Evolutionary conservation across 2,329 filamentous ascomycete species (phyloP), one percentile per base, ranked within the genome.

Genomic region (Stachybotrys chartarum): DNA sequence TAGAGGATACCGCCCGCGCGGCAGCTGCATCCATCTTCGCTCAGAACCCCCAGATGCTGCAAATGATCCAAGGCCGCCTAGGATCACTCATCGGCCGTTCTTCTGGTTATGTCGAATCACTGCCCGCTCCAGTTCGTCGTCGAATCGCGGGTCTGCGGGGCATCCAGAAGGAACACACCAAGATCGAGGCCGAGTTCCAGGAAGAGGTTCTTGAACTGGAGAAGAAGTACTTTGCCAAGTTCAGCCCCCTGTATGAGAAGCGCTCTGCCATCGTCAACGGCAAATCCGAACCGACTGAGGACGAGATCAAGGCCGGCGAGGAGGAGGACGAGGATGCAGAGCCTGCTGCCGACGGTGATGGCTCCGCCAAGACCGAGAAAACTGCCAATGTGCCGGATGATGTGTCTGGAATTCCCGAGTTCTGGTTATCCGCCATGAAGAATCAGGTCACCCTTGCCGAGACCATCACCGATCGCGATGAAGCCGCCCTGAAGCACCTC

Each of bases 371-470:
- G 66, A 64, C 72, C 51, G 81, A 84, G 67, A 75, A 81, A 67
- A 77, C 85, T 59, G 75, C 79, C 53, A 80, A 85, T 61, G 78
- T 83, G 63, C 71, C 75, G 55, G 77, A 81, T 64, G 62, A 73
- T 44, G 72, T 87, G 61, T 80, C 85, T 67, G 94, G 94, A 74
- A 97, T 99, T 60, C 94, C 94, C 60, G 94, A 99, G 77, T 99
- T 99, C 83, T 99, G 94, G 94, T 82, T 99, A 52, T 97, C 93
- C 59, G 93, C 95, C 65, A 97, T 99, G 93, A 99, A 99, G 84
- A 99, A 99, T 81, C 93, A 97, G 73, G 85, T 94, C 67, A 96
- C 92, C 32, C 86, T 99, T 55, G 91, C 93, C 55, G 95, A 99
- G 77, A 96, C 97, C 85, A 97, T 99, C 72, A 99, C 94, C 67